phyloP scores from a whole-genome alignment of 2,329 filamentous ascomycete species.

The Gremmenia infestans region DNA sequence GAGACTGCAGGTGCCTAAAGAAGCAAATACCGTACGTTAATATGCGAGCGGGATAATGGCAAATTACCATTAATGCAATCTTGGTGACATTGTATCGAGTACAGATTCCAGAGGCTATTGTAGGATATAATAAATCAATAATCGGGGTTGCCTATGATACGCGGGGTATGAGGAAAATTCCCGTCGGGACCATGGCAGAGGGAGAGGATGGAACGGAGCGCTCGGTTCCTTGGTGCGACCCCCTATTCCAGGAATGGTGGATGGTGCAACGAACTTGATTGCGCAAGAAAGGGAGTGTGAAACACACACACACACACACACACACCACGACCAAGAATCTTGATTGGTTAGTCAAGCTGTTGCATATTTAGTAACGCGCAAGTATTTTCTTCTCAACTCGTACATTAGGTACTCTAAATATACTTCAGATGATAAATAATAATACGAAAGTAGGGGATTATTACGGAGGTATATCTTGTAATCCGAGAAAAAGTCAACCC shows the following conservation, averaged over 20 bases:
- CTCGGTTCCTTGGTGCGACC: background rate
- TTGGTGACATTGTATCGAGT: background rate
- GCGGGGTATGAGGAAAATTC: background rate
- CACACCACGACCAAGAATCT: too few relatives aligned
- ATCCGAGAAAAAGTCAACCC: too few relatives aligned
- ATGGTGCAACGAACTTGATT: background rate
- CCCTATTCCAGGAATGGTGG: background rate
- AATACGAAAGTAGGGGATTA: too few relatives aligned
- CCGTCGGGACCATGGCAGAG: background rate
- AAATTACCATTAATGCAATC: background rate
- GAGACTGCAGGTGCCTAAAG: background rate
- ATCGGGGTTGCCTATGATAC: background rate
- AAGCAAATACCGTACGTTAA: background rate
- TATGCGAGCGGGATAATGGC: background rate
- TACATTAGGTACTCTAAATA: too few relatives aligned
- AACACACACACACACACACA: background rate
- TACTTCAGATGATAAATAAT: too few relatives aligned
- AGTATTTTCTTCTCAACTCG: too few relatives aligned
- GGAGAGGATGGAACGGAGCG: too few relatives aligned
- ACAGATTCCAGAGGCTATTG: background rate
- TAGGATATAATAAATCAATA: background rate
- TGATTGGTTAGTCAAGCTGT: too few relatives aligned
- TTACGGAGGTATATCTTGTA: too few relatives aligned
- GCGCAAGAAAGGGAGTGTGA: background rate
- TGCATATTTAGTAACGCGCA: too few relatives aligned